Evolutionary conservation across 108 stramenopile species (phyloP).

Genomic region (Discostella stelligeroides): DNA sequence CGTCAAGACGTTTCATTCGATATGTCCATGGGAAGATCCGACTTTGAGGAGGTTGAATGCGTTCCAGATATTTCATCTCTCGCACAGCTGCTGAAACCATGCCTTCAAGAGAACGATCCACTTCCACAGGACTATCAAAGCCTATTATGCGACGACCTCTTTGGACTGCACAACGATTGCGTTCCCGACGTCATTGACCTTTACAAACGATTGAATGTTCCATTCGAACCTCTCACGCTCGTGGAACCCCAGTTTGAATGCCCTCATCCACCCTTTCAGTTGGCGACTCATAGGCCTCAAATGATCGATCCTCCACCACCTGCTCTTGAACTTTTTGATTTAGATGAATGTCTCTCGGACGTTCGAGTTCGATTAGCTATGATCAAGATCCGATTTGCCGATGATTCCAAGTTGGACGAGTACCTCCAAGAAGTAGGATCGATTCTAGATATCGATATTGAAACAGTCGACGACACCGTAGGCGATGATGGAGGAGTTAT

Average conservation of each 20-base stretch:
- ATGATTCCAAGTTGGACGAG: conserved; percentile 66
- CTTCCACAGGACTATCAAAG: conserved; percentile 78
- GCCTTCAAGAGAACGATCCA: conserved; percentile 73
- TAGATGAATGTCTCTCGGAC: conserved; percentile 85
- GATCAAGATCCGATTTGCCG: conserved; percentile 73
- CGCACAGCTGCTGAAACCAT: conserved; percentile 67
- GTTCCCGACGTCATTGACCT: conserved; percentile 78
- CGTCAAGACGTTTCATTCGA: conserved; percentile 36
- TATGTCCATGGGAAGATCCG: conserved; percentile 29
- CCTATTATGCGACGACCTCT: conserved; percentile 74
- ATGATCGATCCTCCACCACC: conserved; percentile 70
- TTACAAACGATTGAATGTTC: conserved; percentile 64
- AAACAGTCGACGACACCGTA: conserved; percentile 13
- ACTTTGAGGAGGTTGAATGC: conserved; percentile 57
- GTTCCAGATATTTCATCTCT: conserved; percentile 79
- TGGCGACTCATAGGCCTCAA: conserved; percentile 72
- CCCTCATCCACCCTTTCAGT: conserved; percentile 72
- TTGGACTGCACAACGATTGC: conserved; percentile 60
- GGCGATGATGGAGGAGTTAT: no score
- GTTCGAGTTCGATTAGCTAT: conserved; percentile 68
- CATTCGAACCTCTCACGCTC: conserved; percentile 76
- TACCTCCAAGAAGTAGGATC: conserved; percentile 72
- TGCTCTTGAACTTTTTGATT: conserved; percentile 85
- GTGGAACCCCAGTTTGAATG: conserved; percentile 82
- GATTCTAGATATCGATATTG: conserved; percentile 56